phyloP scores from a whole-genome alignment of 163 green algal species.

The Prototheca stagnorum region DNA sequence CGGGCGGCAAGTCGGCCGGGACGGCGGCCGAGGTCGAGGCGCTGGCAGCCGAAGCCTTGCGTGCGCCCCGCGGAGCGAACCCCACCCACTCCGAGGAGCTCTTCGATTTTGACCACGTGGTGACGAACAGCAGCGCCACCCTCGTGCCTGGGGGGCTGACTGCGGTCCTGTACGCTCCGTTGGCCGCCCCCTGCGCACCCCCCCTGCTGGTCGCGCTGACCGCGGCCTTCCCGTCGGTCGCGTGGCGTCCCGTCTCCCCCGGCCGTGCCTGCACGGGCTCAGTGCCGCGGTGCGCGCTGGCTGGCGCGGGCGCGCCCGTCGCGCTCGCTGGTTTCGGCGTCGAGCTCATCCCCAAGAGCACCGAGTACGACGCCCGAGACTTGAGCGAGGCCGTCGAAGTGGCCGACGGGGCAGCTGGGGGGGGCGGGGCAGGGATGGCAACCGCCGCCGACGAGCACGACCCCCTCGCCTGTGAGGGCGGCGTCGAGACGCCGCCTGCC shows the following conservation, averaged over 20 bases:
- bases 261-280: not conserved
- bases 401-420: not conserved
- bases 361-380: constrained; percentile 73
- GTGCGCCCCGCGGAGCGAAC: not conserved
- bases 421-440: not conserved
- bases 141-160: not conserved
- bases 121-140: too few species aligned
- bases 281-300: too few species aligned
- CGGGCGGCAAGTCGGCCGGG: constrained; percentile 19
- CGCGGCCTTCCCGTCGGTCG: not conserved
- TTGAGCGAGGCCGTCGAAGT: constrained; percentile 7
- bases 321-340: constrained; percentile 66
- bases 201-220: constrained; percentile 8
- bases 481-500: not conserved
- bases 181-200: constrained; percentile 5
- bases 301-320: constrained; percentile 31
- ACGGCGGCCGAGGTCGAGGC: not conserved
- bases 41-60: not conserved
- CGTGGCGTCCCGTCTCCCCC: not conserved
- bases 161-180: constrained; percentile 11
- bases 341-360: constrained; percentile 91
- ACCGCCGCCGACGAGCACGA: not conserved
- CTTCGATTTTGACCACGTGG: constrained; percentile 10
- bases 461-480: not conserved
- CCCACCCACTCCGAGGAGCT: not conserved